A percentile compares a stretch with the other conserved stretches of the same genome.
These are phyloP conservation scores for Nothophaeocryptopus gaeumannii DNA, from an alignment of 2,329 filamentous ascomycete species.

Conservation along the genomic window DNA sequence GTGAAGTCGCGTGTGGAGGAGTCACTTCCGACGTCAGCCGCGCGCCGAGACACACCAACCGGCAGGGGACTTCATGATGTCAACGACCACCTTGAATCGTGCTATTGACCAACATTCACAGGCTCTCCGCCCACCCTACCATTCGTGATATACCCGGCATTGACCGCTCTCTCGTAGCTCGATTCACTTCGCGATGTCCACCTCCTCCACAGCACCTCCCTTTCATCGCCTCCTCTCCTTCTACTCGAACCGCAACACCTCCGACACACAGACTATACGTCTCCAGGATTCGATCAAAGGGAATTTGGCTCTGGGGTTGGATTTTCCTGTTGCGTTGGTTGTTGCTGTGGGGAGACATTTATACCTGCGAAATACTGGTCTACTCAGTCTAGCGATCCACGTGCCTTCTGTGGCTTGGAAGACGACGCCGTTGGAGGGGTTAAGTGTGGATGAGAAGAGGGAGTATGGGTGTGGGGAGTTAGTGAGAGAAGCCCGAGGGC, in stretches of 20 bases:
- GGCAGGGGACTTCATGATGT: no score
- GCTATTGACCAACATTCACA: no score
- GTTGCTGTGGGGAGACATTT: constrained; percentile 35
- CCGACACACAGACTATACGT: constrained; percentile 34
- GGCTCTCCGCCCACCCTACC: no score
- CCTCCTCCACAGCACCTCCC: constrained; percentile 20
- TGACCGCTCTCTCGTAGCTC: no score
- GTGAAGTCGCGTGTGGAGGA: no score
- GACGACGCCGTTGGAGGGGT: constrained; percentile 31
- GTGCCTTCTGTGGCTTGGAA: constrained; percentile 33
- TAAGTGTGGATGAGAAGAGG: constrained; percentile 32
- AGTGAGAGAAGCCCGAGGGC: constrained; percentile 20
- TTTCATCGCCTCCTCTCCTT: constrained; percentile 39
- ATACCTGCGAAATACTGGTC: constrained; percentile 32
- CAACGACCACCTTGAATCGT: no score
- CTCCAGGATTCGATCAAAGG: constrained; percentile 36
- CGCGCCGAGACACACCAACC: no score
- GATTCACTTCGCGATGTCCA: constrained; percentile 1
- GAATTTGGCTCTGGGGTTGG: constrained; percentile 37
- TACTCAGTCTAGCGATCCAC: constrained; percentile 36
- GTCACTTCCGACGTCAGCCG: no score
- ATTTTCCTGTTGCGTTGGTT: constrained; percentile 37
- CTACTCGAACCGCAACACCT: constrained; percentile 34
- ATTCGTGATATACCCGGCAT: no score
- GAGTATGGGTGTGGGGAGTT: constrained; percentile 33